Conservation (phyloP, 371 early-diverging fungal species). For the Mortierella sp. region DNA sequence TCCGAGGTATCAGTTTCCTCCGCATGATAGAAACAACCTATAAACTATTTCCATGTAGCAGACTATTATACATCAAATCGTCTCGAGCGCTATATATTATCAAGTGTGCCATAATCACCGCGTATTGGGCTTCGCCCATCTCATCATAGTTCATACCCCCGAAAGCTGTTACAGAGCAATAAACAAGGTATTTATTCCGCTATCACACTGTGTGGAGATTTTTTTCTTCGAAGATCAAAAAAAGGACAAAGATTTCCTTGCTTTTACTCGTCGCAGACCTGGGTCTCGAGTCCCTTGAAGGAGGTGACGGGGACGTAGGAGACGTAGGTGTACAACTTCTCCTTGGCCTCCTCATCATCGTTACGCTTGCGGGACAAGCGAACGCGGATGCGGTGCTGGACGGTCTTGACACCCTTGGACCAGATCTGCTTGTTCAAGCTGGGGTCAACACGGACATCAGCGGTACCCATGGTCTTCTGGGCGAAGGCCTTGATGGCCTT, state of each 20-base stretch:
- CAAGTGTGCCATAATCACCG: not conserved
- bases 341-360: slow-evolving; percentile 93
- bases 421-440: slow-evolving; percentile 88
- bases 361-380: slow-evolving; percentile 93
- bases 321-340: slow-evolving; percentile 95
- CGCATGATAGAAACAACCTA: not conserved
- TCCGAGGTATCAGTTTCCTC: slow-evolving; percentile 22
- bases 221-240: slow-evolving; percentile 13
- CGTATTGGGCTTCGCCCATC: not conserved
- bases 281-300: slow-evolving; percentile 88
- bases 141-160: not conserved
- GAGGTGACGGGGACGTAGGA: slow-evolving; percentile 85
- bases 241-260: not conserved
- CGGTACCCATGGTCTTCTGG: slow-evolving; percentile 90
- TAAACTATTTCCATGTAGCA: too few species aligned
- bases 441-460: slow-evolving; percentile 86
- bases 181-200: slow-evolving; percentile 5
- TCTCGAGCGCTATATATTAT: too few species aligned
- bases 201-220: not conserved
- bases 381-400: slow-evolving; percentile 94
- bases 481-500: slow-evolving; percentile 93
- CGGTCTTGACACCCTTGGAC: slow-evolving; percentile 91
- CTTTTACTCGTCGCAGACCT: slow-evolving; percentile 69
- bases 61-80: too few species aligned
- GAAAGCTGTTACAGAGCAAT: not conserved